A percentile compares a stretch with the other conserved stretches of the same genome.
phyloP scores from a whole-genome alignment of 75 land plant genomes.

The Picea glauca region DNA sequence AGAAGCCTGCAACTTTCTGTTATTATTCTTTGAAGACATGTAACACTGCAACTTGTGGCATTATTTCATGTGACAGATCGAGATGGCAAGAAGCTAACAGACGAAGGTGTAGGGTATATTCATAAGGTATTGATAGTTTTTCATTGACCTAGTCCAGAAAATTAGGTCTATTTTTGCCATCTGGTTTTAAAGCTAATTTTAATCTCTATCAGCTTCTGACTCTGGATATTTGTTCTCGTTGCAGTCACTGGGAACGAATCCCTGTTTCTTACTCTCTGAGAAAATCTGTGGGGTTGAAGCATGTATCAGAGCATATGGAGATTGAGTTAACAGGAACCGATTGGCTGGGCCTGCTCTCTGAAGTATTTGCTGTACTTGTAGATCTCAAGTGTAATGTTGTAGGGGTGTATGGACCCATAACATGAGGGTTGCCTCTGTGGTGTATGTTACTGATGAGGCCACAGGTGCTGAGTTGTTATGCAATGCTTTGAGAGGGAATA shows the following conservation, averaged over 20 bases:
- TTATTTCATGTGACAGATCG: conserved; percentile 75
- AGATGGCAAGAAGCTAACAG: conserved; percentile 48
- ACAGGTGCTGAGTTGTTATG: conserved; percentile 44
- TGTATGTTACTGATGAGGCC: conserved; percentile 53
- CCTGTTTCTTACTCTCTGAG: conserved; percentile 11
- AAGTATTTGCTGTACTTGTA: conserved; percentile 65
- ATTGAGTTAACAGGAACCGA: conserved; percentile 80
- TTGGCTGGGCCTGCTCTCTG: conserved; percentile 84
- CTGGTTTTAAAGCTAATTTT: no score
- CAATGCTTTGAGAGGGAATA: conserved; percentile 42
- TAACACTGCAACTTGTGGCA: conserved; percentile 11
- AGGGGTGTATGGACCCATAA: conserved; percentile 88
- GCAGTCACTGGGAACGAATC: conserved; percentile 8
- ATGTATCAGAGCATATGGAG: conserved; percentile 27
- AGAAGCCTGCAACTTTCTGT: no score
- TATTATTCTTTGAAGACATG: no score
- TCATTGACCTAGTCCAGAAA: no score
- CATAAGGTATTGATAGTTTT: conserved; percentile 46
- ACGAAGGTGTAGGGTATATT: conserved; percentile 36
- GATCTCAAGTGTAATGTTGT: conserved; percentile 60
- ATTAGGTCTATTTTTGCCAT: no score
- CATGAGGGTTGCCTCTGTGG: conserved; percentile 55
- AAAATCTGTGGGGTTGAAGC: conserved; percentile 25
- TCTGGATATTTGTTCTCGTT: neutral
- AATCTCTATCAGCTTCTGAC: no score